Evolutionary conservation across 306 rosid genomes (phyloP).

Genomic region (Styphnolobium japonicum): DNA sequence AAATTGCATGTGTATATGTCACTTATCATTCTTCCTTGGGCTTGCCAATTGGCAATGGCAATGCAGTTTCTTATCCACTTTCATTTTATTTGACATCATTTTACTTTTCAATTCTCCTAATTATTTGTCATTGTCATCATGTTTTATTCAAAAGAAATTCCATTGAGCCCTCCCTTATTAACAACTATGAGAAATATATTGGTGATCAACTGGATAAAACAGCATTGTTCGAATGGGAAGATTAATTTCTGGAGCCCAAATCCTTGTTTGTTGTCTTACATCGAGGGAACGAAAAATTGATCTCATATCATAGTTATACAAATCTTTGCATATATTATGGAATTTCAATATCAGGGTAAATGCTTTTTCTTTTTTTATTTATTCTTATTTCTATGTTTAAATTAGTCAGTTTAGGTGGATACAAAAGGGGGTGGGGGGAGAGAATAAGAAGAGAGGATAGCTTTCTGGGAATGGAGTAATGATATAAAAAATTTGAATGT

Average conservation of each 20-base stretch:
- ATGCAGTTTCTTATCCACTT: no score
- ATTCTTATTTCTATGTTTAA: neutral
- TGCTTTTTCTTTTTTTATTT: neutral
- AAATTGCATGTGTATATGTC: neutral
- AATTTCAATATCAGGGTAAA: neutral
- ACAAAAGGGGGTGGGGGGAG: neutral
- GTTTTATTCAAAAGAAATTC: neutral
- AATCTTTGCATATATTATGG: neutral
- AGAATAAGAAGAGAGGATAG: no score
- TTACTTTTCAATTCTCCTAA: no score
- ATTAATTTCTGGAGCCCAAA: neutral
- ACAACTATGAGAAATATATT: neutral
- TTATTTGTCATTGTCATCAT: neutral
- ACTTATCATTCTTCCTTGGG: neutral
- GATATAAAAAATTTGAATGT: no score
- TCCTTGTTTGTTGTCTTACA: neutral
- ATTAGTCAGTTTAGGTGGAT: neutral
- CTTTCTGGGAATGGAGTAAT: no score
- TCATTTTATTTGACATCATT: no score
- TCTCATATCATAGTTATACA: neutral
- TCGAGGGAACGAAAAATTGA: neutral
- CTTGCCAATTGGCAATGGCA: neutral
- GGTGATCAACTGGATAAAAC: neutral
- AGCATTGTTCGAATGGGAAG: neutral
- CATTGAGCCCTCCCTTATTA: neutral